These are phyloP conservation scores for Colletotrichum sp. DNA, from an alignment of 2,329 filamentous ascomycete genomes.

Conservation along the genomic window DNA sequence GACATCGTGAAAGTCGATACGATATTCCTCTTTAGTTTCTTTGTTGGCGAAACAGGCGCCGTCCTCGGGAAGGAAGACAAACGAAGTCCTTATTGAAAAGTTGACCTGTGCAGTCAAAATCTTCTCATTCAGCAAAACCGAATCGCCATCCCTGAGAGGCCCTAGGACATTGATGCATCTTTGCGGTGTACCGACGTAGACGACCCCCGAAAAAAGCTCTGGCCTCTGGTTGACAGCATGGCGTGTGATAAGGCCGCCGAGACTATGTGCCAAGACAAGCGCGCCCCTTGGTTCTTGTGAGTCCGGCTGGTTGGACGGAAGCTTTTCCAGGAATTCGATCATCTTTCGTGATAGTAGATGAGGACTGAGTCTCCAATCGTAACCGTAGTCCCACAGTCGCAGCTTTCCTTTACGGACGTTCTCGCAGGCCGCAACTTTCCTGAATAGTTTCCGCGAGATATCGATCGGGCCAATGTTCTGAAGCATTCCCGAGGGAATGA, in stretches of 20 bases:
- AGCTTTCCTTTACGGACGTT: constrained; percentile 75
- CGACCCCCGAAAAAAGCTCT: constrained; percentile 82
- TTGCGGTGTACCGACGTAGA: constrained; percentile 86
- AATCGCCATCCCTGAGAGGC: constrained; percentile 88
- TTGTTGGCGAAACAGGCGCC: constrained; percentile 89
- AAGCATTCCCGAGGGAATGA: constrained; percentile 88
- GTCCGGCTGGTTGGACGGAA: constrained; percentile 74
- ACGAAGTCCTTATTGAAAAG: constrained; percentile 88
- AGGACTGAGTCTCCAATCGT: constrained; percentile 92
- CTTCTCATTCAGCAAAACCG: constrained; percentile 86
- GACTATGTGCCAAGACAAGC: constrained; percentile 82
- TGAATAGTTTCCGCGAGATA: constrained; percentile 82
- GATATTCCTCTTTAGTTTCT: constrained; percentile 78
- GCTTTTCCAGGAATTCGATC: constrained; percentile 72
- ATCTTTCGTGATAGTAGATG: constrained; percentile 74
- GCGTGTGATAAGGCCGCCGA: constrained; percentile 86
- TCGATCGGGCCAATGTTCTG: constrained; percentile 91
- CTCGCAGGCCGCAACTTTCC: constrained; percentile 74
- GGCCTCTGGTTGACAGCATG: constrained; percentile 87
- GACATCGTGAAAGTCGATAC: constrained; percentile 82
- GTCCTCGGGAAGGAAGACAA: constrained; percentile 83
- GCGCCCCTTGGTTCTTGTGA: constrained; percentile 75
- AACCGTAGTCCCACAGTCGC: constrained; percentile 88
- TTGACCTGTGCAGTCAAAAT: constrained; percentile 92
- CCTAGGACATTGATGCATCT: constrained; percentile 91